Evolutionary conservation across 2,329 filamentous ascomycete genomes (phyloP), one percentile per base, ranked within the genome.

Genomic region (Nannizziopsis barbatae): DNA sequence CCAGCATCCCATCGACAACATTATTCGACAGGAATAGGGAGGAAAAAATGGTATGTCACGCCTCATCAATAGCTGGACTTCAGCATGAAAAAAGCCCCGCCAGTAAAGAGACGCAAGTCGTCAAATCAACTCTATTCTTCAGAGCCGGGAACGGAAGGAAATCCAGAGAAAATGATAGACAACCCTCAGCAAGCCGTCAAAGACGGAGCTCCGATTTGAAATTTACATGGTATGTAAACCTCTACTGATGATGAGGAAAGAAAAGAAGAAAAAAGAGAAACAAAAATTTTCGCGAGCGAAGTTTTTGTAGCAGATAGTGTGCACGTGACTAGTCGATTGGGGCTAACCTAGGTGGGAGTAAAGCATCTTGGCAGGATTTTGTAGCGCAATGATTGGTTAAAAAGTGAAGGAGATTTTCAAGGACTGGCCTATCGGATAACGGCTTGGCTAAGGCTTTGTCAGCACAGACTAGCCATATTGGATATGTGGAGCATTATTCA

Each of bases 181-280:
- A 71, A 68, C 62, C 66, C 71, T 73, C 67, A 72, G 70, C 66
- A 64, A 67, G 68, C 70, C 67, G 65, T 65, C 50, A 20, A 57
- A 58, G 57, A 65, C 65, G 67, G 68, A 71, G 68, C 69, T 68
- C 63, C 66, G 62, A 62, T 66, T 56, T 60, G 63, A 64, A 68
- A 70, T 70, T 69, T 66, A 70, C 67, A 66, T 65, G 62, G 63
- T 68, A 67, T 65, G 68, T 71, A 72, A 71, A 71, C 69, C 68
- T 64, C 69, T 72, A 72, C 69, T 72, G 69, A 71, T 72, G 68
- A 70, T 71, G 61, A 57, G 61, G 61, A 65, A 64, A 58, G 50
- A 59, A 64, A 65, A 60, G 56, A 63, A 63, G 65, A 61, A 55
- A 57, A 62, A 59, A 54, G 30, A 47, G 45, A 36, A 20, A 31